Base-by-base conservation (phyloP, 306 rosid genomes). In the Vachellia pachyceras region DNA sequence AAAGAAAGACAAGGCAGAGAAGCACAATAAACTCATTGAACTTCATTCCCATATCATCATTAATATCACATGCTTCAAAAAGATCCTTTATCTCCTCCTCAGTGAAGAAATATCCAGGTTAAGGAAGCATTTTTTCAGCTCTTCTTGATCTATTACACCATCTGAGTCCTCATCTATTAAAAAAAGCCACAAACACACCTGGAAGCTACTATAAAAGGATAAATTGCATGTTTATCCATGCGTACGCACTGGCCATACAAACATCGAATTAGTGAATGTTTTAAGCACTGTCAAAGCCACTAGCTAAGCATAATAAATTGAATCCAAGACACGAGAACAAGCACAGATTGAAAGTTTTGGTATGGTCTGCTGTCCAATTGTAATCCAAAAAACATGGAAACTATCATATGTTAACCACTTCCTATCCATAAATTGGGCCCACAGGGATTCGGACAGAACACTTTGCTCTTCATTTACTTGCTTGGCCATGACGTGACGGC, bases 21-120 rank as follows among this genome's bases (percentile, higher is more conserved):
- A 93, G 99, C 58, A 95, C 99, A 75, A 93, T 88, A 88, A 95
- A 95, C 87, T 95, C 99, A 63, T 47, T 93, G 82, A 89, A 93
- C 85, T 85, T 84, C 81, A 93, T 89, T 72, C 97, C 99, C 97
- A 88, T 46, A 55, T 89, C 91, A 15, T 92, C 89, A 50, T 90
- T 89, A 20, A 95, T 85, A 80, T 95, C 99, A 46, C 99, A 95
- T 15, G 99, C 99, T 52, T 80, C 83, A 78, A 93, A 95, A 70
- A 95, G 94, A 80, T 95, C 99, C 25, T 79, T 69, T 45, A 90
- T 82, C 74, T 95, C 99, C 89, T 91, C 95, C 13, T 91, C 94
- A 0, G 92, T 82, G 75, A 89, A 5, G 93, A 73, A 75, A 93
- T 87, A 79, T 88, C 94, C 85, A 95, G 88, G 87, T 89, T 83